Percentiles rank a stretch among this genome's conserved stretches.
phyloP scores from a whole-genome alignment of 345 rosid genomes.

The Lenwebbia sp. region DNA sequence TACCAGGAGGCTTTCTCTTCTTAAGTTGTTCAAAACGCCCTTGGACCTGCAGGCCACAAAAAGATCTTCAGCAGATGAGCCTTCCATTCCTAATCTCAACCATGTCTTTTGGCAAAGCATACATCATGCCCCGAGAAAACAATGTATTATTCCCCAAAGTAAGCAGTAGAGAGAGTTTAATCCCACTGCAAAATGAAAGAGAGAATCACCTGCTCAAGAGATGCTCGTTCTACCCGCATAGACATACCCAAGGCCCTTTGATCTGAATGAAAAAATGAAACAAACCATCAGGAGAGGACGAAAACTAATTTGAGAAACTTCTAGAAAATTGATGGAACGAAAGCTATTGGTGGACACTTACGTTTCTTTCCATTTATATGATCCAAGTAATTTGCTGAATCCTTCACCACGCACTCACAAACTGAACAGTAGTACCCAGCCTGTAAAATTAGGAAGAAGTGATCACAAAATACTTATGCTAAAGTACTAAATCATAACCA shows the following conservation, averaged over 20 bases:
- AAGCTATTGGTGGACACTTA: conserved; percentile 12
- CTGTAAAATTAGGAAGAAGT: conserved; percentile 23
- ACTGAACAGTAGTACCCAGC: conserved; percentile 95
- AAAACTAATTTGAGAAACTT: neutral
- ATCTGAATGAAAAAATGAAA: conserved; percentile 33
- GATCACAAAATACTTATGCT: neutral
- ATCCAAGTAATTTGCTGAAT: conserved; percentile 98
- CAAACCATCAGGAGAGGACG: neutral
- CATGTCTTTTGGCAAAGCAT: neutral
- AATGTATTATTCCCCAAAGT: neutral
- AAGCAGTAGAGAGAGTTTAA: neutral
- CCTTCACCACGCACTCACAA: conserved; percentile 96
- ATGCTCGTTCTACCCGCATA: conserved; percentile 91
- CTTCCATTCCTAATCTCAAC: neutral
- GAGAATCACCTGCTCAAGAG: conserved; percentile 61
- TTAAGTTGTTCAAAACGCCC: conserved; percentile 76
- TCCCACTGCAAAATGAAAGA: neutral
- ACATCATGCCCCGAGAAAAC: neutral
- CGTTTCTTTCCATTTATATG: conserved; percentile 99
- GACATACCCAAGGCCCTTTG: conserved; percentile 99
- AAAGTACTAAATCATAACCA: neutral
- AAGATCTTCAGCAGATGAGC: neutral
- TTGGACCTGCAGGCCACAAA: conserved; percentile 51
- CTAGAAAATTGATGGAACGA: neutral
- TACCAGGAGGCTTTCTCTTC: conserved; percentile 80